A percentile compares a stretch with the other conserved stretches of the same genome.
Evolutionary conservation across 169 alveolate genomes (phyloP).

Genomic region (Plasmodium adleri): DNA sequence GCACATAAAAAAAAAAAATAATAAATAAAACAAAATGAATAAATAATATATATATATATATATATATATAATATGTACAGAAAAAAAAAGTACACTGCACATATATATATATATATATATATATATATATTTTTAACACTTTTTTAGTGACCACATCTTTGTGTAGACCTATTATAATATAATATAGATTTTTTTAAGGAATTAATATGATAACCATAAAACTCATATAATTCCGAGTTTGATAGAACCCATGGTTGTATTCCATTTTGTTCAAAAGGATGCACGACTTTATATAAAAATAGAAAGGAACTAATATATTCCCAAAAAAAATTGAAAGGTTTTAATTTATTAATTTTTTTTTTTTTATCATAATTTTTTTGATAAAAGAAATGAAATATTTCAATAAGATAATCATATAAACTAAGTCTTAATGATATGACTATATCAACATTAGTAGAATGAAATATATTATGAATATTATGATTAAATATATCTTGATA

Average conservation of each 20-base stretch:
- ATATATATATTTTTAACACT: too few relatives aligned
- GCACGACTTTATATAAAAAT: slow-evolving; percentile 34
- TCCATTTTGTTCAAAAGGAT: slow-evolving; percentile 68
- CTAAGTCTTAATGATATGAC: slow-evolving; percentile 49
- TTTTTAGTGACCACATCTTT: slow-evolving; percentile 18
- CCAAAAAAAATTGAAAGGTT: slow-evolving; percentile 6
- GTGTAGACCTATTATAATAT: slow-evolving; percentile 34
- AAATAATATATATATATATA: too few relatives aligned
- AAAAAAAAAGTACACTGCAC: too few relatives aligned
- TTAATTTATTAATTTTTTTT: not conserved
- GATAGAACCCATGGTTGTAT: slow-evolving; percentile 75
- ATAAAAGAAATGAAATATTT: not conserved
- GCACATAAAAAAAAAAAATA: too few relatives aligned
- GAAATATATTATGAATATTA: not conserved
- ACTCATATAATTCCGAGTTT: slow-evolving; percentile 39
- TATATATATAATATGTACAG: too few relatives aligned
- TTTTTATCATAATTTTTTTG: not conserved
- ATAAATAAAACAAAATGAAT: too few relatives aligned
- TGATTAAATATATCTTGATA: slow-evolving; percentile 19
- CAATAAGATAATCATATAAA: slow-evolving; percentile 16
- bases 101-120: too few relatives aligned
- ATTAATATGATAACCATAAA: slow-evolving; percentile 28
- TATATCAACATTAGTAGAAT: slow-evolving; percentile 18
- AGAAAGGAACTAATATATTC: slow-evolving; percentile 51
- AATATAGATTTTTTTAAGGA: slow-evolving; percentile 30